A percentile compares a stretch with the other conserved stretches of the same genome.
These are phyloP conservation scores for Mortierella sp. DNA, from an alignment of 371 early-diverging fungal genomes.

Conservation along the genomic window DNA sequence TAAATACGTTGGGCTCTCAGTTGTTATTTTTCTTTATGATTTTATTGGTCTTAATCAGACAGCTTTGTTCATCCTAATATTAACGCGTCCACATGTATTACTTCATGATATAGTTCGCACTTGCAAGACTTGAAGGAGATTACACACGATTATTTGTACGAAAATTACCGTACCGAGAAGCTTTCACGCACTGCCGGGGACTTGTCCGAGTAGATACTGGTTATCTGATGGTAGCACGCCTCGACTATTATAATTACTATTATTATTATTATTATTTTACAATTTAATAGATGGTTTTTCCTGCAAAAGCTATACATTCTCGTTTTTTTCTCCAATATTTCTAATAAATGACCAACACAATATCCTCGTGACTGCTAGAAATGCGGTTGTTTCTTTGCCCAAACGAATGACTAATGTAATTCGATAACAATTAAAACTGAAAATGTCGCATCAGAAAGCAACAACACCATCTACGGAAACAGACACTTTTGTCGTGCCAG, in stretches of 20 bases:
- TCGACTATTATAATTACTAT: background rate
- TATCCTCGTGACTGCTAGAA: background rate
- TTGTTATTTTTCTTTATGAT: conserved; percentile 12
- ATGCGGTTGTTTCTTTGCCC: background rate
- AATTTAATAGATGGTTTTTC: background rate
- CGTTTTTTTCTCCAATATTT: conserved; percentile 2
- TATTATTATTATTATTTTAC: background rate
- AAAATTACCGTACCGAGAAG: conserved; percentile 97
- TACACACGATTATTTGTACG: conserved; percentile 95
- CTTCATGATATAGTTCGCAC: conserved; percentile 85
- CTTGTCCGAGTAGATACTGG: conserved; percentile 61
- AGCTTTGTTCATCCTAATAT: too few species aligned
- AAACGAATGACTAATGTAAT: background rate
- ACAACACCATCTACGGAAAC: background rate
- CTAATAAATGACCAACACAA: conserved; percentile 1
- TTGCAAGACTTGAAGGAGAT: conserved; percentile 95
- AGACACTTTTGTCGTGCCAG: conserved; percentile 32
- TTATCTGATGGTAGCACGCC: conserved; percentile 3
- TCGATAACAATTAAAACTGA: too few species aligned
- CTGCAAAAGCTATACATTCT: conserved; percentile 2
- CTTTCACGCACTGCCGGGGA: conserved; percentile 79
- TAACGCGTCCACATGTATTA: background rate
- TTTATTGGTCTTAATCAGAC: too few species aligned
- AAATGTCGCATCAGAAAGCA: conserved; percentile 12
- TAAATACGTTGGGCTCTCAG: conserved; percentile 16